phyloP scores from a whole-genome alignment of 2,329 filamentous ascomycete species.

The Westerdykella ornata region DNA sequence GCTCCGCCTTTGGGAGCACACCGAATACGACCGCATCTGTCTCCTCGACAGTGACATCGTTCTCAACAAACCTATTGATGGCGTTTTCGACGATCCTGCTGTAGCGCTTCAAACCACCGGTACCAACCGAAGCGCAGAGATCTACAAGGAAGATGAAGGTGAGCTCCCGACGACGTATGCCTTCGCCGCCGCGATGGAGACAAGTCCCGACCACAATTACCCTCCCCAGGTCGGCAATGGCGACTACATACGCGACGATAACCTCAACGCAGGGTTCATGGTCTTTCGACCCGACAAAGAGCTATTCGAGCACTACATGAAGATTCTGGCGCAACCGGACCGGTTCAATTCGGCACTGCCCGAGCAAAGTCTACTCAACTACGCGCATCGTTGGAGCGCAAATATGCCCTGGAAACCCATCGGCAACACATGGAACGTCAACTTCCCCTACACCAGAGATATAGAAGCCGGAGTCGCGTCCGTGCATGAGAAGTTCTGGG shows the following conservation, averaged over 20 bases:
- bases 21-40: slow-evolving; percentile 25
- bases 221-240: slow-evolving; percentile 18
- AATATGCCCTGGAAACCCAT: slow-evolving; percentile 33
- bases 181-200: slow-evolving; percentile 21
- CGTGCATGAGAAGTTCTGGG: slow-evolving; percentile 36
- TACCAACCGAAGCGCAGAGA: slow-evolving; percentile 10
- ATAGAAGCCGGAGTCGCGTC: slow-evolving; percentile 26
- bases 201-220: slow-evolving; percentile 24
- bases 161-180: slow-evolving; percentile 20
- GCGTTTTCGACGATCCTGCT: slow-evolving; percentile 29
- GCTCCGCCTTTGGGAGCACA: slow-evolving; percentile 32
- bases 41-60: slow-evolving; percentile 34
- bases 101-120: slow-evolving; percentile 18
- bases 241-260: slow-evolving; percentile 20
- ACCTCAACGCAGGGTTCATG: slow-evolving; percentile 33
- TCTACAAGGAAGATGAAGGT: slow-evolving; percentile 6
- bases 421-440: slow-evolving; percentile 30
- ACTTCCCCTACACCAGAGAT: slow-evolving; percentile 26
- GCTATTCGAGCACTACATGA: slow-evolving; percentile 23
- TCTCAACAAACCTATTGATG: slow-evolving; percentile 22
- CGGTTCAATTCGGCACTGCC: slow-evolving; percentile 20
- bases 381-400: slow-evolving; percentile 26
- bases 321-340: slow-evolving; percentile 14
- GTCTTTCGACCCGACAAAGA: slow-evolving; percentile 19
- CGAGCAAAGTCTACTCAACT: slow-evolving; percentile 34